Evolutionary conservation across 202 grass and related monocot genomes (phyloP).

Genomic region (Dendrocalamus latiflorus): DNA sequence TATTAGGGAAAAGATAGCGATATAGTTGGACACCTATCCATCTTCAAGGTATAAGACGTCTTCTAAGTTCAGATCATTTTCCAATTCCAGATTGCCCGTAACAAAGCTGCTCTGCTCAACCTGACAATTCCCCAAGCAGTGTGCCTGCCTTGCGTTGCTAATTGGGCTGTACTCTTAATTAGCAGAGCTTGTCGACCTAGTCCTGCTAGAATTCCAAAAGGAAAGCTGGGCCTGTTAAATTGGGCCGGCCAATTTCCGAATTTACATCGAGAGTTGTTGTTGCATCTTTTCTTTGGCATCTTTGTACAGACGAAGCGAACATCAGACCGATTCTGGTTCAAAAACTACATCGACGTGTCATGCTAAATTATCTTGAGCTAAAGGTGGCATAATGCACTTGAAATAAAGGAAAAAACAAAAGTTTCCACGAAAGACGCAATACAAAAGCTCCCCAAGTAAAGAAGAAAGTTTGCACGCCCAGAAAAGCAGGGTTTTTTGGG

Average conservation of each 20-base stretch:
- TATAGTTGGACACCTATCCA: too few relatives aligned
- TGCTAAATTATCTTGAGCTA: neutral
- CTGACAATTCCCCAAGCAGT: neutral
- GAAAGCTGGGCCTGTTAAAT: neutral
- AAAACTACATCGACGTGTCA: too few relatives aligned
- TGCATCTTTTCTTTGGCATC: neutral
- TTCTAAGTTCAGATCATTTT: neutral
- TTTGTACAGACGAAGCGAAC: neutral
- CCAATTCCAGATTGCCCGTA: neutral
- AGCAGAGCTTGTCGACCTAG: neutral
- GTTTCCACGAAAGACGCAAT: constrained; percentile 54
- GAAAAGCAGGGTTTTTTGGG: constrained; percentile 44
- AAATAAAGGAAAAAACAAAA: constrained; percentile 47
- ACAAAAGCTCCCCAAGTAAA: constrained; percentile 44
- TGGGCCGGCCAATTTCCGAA: neutral
- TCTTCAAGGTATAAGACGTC: too few relatives aligned
- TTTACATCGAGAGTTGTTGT: neutral
- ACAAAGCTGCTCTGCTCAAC: neutral
- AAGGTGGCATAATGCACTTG: constrained; percentile 11
- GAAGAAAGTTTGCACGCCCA: constrained; percentile 42
- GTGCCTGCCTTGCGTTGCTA: too few relatives aligned
- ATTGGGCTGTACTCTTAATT: neutral
- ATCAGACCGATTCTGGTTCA: neutral
- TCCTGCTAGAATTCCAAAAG: neutral
- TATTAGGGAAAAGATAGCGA: too few relatives aligned